A percentile compares a stretch with the other conserved stretches of the same genome.
These are phyloP conservation scores for Fibroporia radiculosa DNA, from an alignment of 768 basidiomycete species.

Conservation along the genomic window DNA sequence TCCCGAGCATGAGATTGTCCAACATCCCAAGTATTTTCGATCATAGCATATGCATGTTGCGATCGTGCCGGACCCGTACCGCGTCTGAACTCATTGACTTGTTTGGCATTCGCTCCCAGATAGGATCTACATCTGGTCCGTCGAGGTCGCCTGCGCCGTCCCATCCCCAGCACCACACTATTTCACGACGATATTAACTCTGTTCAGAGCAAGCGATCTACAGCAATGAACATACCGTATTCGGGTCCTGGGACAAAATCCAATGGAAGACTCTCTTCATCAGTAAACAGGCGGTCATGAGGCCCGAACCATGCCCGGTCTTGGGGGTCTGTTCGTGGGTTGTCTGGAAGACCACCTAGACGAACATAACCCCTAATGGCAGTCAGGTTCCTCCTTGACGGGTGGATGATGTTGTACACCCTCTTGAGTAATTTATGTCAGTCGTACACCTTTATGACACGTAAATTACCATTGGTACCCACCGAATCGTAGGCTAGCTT, in stretches of 20 bases:
- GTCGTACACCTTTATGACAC: not conserved
- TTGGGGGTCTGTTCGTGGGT: slow-evolving; percentile 94
- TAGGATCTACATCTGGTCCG: slow-evolving; percentile 95
- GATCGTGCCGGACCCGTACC: slow-evolving; percentile 64
- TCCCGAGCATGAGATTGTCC: too few species aligned
- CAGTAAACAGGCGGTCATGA: slow-evolving; percentile 88
- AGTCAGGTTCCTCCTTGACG: slow-evolving; percentile 82
- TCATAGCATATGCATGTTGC: slow-evolving; percentile 10
- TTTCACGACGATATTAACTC: not conserved
- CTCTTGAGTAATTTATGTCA: too few species aligned
- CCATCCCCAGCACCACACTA: slow-evolving; percentile 99
- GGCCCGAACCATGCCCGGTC: slow-evolving; percentile 98
- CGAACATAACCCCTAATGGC: slow-evolving; percentile 91
- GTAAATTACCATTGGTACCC: slow-evolving; percentile 16
- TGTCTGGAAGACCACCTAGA: slow-evolving; percentile 94
- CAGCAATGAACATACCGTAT: slow-evolving; percentile 63
- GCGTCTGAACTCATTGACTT: slow-evolving; percentile 49
- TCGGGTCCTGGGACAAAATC: slow-evolving; percentile 77
- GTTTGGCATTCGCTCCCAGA: slow-evolving; percentile 85
- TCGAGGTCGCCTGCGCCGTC: slow-evolving; percentile 98
- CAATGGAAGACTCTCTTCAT: slow-evolving; percentile 76
- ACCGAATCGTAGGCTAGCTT: slow-evolving; percentile 94
- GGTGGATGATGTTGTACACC: slow-evolving; percentile 95
- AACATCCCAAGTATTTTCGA: too few species aligned
- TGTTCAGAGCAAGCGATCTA: not conserved